Evolutionary conservation across 139 green algal genomes (phyloP).

Genomic region (Asterochloris sp.): DNA sequence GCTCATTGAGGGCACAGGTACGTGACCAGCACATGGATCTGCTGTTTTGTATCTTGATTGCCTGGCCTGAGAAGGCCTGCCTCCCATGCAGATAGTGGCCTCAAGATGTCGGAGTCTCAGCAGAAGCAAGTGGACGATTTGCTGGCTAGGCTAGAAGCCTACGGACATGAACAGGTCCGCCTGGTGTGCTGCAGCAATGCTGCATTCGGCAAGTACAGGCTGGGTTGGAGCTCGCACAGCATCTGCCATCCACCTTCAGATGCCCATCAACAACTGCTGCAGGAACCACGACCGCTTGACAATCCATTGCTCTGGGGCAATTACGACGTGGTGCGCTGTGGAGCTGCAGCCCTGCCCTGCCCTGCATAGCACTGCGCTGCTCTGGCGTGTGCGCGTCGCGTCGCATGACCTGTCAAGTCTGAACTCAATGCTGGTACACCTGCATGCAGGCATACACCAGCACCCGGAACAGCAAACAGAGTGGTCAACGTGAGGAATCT

Average conservation of each 20-base stretch:
- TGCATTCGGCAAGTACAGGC: neutral
- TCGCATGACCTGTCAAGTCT: too few species aligned
- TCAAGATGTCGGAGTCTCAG: neutral
- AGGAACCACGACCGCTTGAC: constrained; percentile 54
- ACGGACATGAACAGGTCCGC: neutral
- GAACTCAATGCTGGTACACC: too few species aligned
- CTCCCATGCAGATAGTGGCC: constrained; percentile 10
- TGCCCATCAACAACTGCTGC: neutral
- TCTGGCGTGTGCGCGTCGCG: too few species aligned
- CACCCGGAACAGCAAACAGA: constrained; percentile 30
- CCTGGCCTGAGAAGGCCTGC: neutral
- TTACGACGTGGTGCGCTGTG: constrained; percentile 49
- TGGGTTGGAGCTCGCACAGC: neutral
- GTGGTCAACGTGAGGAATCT: constrained; percentile 32
- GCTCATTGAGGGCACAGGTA: neutral
- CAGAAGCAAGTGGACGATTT: constrained; percentile 9
- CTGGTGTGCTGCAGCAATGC: neutral
- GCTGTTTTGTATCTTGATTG: neutral
- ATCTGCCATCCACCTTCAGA: neutral
- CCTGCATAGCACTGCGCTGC: too few species aligned
- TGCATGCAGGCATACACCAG: constrained; percentile 25
- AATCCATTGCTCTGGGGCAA: constrained; percentile 73
- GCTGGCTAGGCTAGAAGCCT: constrained; percentile 12
- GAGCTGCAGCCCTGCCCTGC: too few species aligned
- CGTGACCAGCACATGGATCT: neutral